Base-by-base conservation (phyloP, 495 filamentous ascomycete species). In the Antarctomyces pellizariae region DNA sequence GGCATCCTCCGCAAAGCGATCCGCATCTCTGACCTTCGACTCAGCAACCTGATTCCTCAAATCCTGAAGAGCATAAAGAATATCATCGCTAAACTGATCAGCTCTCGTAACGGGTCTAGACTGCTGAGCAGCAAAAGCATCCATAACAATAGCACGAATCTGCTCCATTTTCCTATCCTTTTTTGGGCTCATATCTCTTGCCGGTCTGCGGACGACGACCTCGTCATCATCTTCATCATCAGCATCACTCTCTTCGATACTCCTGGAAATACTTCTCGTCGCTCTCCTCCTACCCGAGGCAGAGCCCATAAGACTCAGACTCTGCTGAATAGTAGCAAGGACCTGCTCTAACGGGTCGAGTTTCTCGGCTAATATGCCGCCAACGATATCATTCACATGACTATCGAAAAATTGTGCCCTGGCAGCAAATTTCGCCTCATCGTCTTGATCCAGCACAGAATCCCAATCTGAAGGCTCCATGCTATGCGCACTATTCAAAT, bases 181-280 rank as follows among this genome's bases (percentile, higher is more conserved):
- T 36, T 62, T 65, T 5, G 69, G 67, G 30, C 62, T 69, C 34
- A 61, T 46, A 5, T 76, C 71, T 9, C 62, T 68, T 8, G 58
- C 62, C n/a, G n/a, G n/a, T n/a, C n/a, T n/a, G 16, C 72, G 65
- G 16, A 61, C 54, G 13, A 52, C 38, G 13, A 64, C 64, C 10
- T 62, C 49, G 4, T 66, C 70, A 13, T 90, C 79, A 38, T 90
- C 83, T 41, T 92, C 83, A 35, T 95, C 86, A 36, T 95, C 86
- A 1, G 84, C 86, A 49, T 93, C 86, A 32, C 82, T 91, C 25
- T 83, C 61, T 25, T 67, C 66, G 21, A 65, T 48, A 21, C 71
- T 67, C 6, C 57, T 60, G 25, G 71, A 73, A 10, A 63, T 43
- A 36, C 69, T 73, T 35, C 62, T 54, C 36, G 49, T 48, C 9